Base-by-base conservation (phyloP, 257 asterid genomes). In the Jacaranda mimosifolia region DNA sequence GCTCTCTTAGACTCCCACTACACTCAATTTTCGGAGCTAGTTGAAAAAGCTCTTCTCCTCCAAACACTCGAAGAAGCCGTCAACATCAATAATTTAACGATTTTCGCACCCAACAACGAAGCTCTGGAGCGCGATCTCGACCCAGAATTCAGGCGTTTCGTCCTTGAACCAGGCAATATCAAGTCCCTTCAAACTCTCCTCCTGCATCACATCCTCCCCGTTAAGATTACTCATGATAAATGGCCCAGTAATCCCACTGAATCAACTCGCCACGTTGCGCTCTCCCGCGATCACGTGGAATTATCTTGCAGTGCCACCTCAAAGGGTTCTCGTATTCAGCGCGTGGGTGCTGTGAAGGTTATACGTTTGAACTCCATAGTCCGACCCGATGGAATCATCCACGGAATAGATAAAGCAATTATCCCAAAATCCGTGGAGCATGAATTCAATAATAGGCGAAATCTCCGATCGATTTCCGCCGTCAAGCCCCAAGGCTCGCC, bases 381-480 rank as follows among this genome's bases (percentile, higher is more conserved):
- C 32, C 62, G 62, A 55, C 62, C 62, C 32, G 62, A 55, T 55
- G 62, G 62, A 17, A 55, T 55, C 62, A 55, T 55, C 26, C 62
- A 55, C 32, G 35, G 62, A 5, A 55, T 55, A 55, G 62, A 55
- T 4, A 55, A 17, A 18, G 62, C n/a, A 55, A 55, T 55, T 19
- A 55, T 55, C 62, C 62, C 62, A 5, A 55, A 55, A 55, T 17
- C 62, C 10, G 62, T 55, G 6, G 62, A 55, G 62, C 62, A n/a
- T 19, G 62, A n/a, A 18, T 55, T 55, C 62, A 55, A 55, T 26
- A 55, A 55, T 19, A 35, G 62, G 62, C n/a, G 62, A 55, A 55
- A 17, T 55, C 62, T 55, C 35, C 62, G 62, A 55, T 55, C 62
- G 10, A 55, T 55, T 55, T 55, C 35, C 35, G 62, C 62, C 10